Conservation (phyloP, 345 rosid genomes). For the Reutealis trisperma region DNA sequence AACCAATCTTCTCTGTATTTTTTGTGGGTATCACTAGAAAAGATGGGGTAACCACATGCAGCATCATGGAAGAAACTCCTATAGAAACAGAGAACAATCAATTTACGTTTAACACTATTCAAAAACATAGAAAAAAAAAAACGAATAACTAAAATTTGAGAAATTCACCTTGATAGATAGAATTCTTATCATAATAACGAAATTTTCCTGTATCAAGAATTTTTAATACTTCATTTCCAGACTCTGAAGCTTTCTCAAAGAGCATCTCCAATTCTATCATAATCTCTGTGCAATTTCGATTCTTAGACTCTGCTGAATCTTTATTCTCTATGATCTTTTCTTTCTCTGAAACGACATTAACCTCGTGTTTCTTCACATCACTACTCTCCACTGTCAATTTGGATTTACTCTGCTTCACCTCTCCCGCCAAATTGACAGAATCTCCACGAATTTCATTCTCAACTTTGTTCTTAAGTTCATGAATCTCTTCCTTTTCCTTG, state of each 20-base stretch:
- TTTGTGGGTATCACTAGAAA: background rate
- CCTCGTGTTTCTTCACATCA: background rate
- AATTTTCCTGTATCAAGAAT: constrained; percentile 45
- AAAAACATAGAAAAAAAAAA: background rate
- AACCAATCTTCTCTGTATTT: constrained; percentile 18
- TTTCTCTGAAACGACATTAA: constrained; percentile 15
- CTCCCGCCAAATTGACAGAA: background rate
- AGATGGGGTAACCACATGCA: constrained; percentile 28
- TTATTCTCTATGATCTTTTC: constrained; percentile 16
- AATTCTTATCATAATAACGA: constrained; percentile 31
- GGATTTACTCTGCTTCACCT: background rate
- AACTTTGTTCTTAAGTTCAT: background rate
- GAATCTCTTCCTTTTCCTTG: constrained; percentile 19
- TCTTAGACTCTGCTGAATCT: constrained; percentile 16
- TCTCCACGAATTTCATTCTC: background rate
- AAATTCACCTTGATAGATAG: constrained; percentile 32
- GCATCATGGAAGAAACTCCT: constrained; percentile 42
- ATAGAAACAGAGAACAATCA: background rate
- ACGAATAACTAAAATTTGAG: background rate
- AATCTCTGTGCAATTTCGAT: constrained; percentile 28
- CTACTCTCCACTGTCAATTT: background rate
- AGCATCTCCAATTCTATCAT: constrained; percentile 34
- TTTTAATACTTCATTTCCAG: constrained; percentile 41
- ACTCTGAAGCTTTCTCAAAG: constrained; percentile 45
- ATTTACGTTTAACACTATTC: background rate